Conservation (phyloP, 768 basidiomycete species). For the Russula abietina region DNA sequence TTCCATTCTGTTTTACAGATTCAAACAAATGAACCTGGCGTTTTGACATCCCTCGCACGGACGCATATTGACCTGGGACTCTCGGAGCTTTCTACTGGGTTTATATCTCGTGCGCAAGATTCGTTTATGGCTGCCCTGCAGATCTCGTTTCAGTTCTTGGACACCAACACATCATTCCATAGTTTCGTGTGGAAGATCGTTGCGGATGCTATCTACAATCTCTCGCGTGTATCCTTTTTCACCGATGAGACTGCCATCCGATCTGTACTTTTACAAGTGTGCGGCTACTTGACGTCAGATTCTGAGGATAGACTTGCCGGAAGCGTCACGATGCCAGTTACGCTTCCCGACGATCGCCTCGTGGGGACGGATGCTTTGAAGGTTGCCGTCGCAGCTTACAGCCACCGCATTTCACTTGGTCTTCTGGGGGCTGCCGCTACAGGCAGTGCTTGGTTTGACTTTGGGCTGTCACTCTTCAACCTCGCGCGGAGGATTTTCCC, state of each 20-base stretch:
- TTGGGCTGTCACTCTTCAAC: conserved; percentile 54
- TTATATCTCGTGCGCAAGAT: conserved; percentile 62
- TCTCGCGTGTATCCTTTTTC: conserved; percentile 51
- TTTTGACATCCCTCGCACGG: conserved; percentile 64
- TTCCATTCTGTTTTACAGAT: conserved; percentile 51
- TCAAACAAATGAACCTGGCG: conserved; percentile 64
- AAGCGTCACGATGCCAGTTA: conserved; percentile 34
- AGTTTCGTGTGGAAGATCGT: conserved; percentile 76
- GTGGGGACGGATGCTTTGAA: conserved; percentile 39
- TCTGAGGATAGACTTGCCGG: conserved; percentile 39
- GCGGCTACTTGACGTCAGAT: conserved; percentile 37
- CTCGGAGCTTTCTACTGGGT: conserved; percentile 60
- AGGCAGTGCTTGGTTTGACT: conserved; percentile 69
- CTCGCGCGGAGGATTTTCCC: conserved; percentile 36
- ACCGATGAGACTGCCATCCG: conserved; percentile 39
- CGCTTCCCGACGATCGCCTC: conserved; percentile 22
- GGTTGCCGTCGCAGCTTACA: conserved; percentile 52
- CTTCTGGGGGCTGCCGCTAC: conserved; percentile 43
- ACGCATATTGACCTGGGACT: conserved; percentile 67
- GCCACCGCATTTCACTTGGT: conserved; percentile 54
- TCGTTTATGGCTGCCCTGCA: conserved; percentile 62
- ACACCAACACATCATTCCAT: conserved; percentile 56
- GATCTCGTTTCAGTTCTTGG: conserved; percentile 45
- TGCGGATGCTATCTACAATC: conserved; percentile 66
- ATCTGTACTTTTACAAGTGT: conserved; percentile 32